phyloP scores from a whole-genome alignment of 2,329 filamentous ascomycete genomes.

The Xylaria sp. region DNA sequence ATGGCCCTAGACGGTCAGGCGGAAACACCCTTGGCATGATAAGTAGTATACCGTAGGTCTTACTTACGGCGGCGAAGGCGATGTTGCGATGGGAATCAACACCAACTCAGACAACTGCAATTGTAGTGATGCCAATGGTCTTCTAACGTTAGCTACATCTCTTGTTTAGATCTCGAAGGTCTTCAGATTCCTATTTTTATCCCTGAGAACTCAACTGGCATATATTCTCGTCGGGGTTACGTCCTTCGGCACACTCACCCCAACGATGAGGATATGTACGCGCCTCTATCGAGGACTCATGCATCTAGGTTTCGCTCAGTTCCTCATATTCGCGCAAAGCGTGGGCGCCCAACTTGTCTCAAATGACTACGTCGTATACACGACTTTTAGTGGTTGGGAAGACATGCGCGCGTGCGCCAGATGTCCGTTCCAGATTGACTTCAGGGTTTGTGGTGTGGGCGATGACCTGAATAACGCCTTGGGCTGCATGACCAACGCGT shows the following conservation, averaged over 20 bases:
- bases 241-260: background rate
- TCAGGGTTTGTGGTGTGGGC: background rate
- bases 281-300: too few relatives aligned
- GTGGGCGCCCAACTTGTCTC: background rate
- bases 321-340: background rate
- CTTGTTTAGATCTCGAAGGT: background rate
- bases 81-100: background rate
- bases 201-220: background rate
- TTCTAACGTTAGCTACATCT: background rate
- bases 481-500: slow-evolving; percentile 5
- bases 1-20: background rate
- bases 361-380: slow-evolving; percentile 5
- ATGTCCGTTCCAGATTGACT: background rate
- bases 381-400: background rate
- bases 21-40: background rate
- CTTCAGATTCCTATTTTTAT: background rate
- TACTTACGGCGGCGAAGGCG: background rate
- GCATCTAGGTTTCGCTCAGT: background rate
- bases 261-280: background rate
- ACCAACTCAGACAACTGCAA: background rate
- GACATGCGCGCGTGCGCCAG: background rate
- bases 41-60: background rate
- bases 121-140: background rate
- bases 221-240: background rate
- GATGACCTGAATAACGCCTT: background rate